Base-by-base conservation (phyloP, 257 asterid genomes). In the Ocimum tenuiflorum region DNA sequence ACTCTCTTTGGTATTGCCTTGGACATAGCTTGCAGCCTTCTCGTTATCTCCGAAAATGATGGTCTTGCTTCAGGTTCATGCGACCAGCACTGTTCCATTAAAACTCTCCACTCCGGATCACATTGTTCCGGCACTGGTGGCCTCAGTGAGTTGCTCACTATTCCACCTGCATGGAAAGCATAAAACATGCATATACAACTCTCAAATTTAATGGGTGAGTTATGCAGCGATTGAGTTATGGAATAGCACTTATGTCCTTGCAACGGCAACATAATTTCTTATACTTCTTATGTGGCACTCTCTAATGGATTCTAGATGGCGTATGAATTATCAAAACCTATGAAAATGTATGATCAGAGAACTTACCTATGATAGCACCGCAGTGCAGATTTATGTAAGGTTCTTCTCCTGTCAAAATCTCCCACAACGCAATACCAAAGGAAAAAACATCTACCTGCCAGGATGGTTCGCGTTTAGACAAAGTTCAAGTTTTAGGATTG, bases 51-150 rank as follows among this genome's bases (percentile, higher is more conserved):
- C 18, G 96, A 82, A 69, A 92, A 92, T 2, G 96, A 79, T 5
- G 99, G 97, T 75, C 99, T 79, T 4, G 74, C 73, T 24, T 70
- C 71, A 12, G 99, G 96, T 68, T 89, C 91, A 33, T 77, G 86
- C 14, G 91, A 83, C 99, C 99, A 92, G 78, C 99, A 92, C 60
- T 90, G 94, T 69, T 87, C 97, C 96, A 89, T 89, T 80, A 92
- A 62, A 45, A 73, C 77, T 73, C 79, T 80, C 99, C 99, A 92
- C 50, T 79, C 91, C 0, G 84, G 67, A 77, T 89, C 95, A 60
- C 97, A 92, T 3, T 84, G 77, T 66, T 88, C 91, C 0, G 99
- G 96, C 41, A 92, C 74, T 10, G 85, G 78, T 70, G 99, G 99
- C 82, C 97, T 77, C 22, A 92, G 81, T 5, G 94, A 82, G 82